Conservation (phyloP, 352 stramenopile species). For the Paralagenidium karlingii region DNA sequence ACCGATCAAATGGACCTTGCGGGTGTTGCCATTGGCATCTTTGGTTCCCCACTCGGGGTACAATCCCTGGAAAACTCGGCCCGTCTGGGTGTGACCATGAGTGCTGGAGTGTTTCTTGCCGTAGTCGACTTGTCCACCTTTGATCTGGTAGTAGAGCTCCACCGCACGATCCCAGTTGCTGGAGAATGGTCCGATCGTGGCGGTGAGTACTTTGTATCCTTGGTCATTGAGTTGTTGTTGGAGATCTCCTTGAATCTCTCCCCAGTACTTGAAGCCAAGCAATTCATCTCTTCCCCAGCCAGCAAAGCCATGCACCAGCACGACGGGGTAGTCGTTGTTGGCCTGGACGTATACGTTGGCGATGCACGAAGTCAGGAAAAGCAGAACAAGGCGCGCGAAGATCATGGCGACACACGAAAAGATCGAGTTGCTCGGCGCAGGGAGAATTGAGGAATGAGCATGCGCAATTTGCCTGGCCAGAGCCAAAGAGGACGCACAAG, state of each 20-base stretch:
- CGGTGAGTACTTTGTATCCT: slow-evolving; percentile 34
- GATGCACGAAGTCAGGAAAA: no score
- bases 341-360: no score
- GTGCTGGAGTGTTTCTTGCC: slow-evolving; percentile 7
- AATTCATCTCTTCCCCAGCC: slow-evolving; percentile 12
- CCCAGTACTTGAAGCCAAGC: slow-evolving; percentile 16
- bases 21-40: slow-evolving; percentile 5
- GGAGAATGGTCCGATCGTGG: slow-evolving; percentile 30
- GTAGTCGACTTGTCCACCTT: slow-evolving; percentile 31
- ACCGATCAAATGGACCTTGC: slow-evolving; percentile 15
- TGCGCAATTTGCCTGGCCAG: no score
- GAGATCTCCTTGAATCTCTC: slow-evolving; percentile 15
- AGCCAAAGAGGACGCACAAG: no score
- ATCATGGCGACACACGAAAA: no score
- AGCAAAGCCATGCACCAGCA: slow-evolving; percentile 15
- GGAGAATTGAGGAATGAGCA: no score
- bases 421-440: no score
- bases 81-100: slow-evolving; percentile 2
- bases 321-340: no score
- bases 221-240: slow-evolving; percentile 15
- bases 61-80: slow-evolving; percentile 10
- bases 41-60: slow-evolving; percentile 11
- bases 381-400: no score
- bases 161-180: slow-evolving; percentile 50
- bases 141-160: slow-evolving; percentile 49